phyloP scores from a whole-genome alignment of 2,329 filamentous ascomycete species.

The Cryphonectria nitschkei region DNA sequence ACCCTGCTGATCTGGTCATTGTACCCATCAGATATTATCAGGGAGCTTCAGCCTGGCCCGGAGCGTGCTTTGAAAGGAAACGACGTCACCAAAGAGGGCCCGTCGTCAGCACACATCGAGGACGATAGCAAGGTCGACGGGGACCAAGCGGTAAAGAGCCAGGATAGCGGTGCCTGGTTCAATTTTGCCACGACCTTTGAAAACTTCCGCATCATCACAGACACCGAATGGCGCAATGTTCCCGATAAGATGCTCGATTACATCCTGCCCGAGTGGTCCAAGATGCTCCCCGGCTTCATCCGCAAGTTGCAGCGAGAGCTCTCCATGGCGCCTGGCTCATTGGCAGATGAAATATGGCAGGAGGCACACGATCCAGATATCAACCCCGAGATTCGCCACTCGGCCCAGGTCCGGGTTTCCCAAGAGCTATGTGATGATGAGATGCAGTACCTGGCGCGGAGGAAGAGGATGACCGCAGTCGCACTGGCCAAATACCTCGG shows the following conservation, averaged over 20 bases:
- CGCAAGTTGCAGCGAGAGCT: conserved; percentile 86
- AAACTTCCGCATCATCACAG: conserved; percentile 57
- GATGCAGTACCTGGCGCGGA: conserved; percentile 69
- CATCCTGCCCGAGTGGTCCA: conserved; percentile 83
- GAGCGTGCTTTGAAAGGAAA: conserved; percentile 27
- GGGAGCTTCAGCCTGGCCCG: conserved; percentile 18
- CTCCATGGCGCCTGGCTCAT: conserved; percentile 82
- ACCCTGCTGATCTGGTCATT: conserved; percentile 44
- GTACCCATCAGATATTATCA: conserved; percentile 44
- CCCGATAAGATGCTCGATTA: conserved; percentile 67
- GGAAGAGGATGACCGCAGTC: conserved; percentile 68
- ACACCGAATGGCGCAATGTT: conserved; percentile 58
- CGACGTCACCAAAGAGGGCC: conserved; percentile 24
- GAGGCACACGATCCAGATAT: conserved; percentile 83
- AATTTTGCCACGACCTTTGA: conserved; percentile 53
- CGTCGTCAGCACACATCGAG: conserved; percentile 17
- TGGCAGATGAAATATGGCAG: conserved; percentile 91
- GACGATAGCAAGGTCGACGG: conserved; percentile 31
- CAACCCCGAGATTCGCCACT: conserved; percentile 85
- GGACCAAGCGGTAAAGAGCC: conserved; percentile 26
- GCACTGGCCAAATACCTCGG: conserved; percentile 83
- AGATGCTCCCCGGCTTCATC: conserved; percentile 73
- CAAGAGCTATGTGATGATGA: conserved; percentile 83
- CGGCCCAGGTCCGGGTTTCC: conserved; percentile 82
- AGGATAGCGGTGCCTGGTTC: conserved; percentile 48